Evolutionary conservation across 2,329 filamentous ascomycete genomes (phyloP), one percentile per base, ranked within the genome.

Genomic region (Verticillium nubilum): DNA sequence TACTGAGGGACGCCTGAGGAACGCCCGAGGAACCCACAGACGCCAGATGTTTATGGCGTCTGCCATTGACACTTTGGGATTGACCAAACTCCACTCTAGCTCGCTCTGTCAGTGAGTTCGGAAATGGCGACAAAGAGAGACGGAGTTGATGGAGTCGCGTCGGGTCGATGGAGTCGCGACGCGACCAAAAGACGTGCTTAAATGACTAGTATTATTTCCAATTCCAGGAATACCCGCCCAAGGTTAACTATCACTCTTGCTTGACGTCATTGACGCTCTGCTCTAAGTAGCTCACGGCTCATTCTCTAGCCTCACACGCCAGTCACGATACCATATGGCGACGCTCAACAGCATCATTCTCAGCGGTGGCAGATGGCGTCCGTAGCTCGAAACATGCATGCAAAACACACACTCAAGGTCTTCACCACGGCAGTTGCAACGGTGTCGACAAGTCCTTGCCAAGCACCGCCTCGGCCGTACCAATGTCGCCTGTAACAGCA

Each of bases 361-460:
- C 42, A 23, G 12, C 13, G 19, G 19, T 47, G 42, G 42, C 42
- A 47, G 42, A 19, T n/a, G n/a, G n/a, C n/a, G n/a, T n/a, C n/a
- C n/a, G n/a, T n/a, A n/a, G n/a, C n/a, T n/a, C n/a, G n/a, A n/a
- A n/a, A n/a, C n/a, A n/a, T n/a, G n/a, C n/a, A n/a, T n/a, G 33
- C 15, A 2, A 37, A 15, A 17, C 33, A n/a, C 33, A 53, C 33
- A 23, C 55, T 47, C 31, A 33, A 3, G 15, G 37, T 56, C 28
- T n/a, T 73, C 67, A 90, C 88, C 85, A 89, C 33, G 88, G 87
- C 37, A 91, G 69, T 66, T 87, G 81, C 59, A 91, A 74, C 33
- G 87, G 87, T 5, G 85, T 88, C 13, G 85, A 73, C 53, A 90
- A 73, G 64, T 82, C 73, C 62, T 81, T 81, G 5, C 88, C 88